These are phyloP conservation scores for Aphanocladium album DNA, from an alignment of 2,329 filamentous ascomycete species.

Conservation along the genomic window DNA sequence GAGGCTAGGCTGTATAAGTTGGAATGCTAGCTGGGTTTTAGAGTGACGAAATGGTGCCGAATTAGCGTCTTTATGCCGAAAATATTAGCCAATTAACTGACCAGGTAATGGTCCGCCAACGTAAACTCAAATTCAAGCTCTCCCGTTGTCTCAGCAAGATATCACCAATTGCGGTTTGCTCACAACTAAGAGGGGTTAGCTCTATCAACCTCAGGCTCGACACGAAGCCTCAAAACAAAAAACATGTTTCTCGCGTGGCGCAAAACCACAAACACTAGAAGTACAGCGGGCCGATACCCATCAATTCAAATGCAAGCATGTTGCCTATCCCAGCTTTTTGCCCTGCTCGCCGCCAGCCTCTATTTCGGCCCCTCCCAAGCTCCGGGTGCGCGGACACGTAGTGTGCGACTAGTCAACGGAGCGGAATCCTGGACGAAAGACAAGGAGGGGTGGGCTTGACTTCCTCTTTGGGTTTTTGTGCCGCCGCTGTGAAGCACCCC, in stretches of 20 bases:
- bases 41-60: no score
- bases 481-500: neutral
- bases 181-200: no score
- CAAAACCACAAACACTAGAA: neutral
- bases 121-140: no score
- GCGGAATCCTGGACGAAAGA: neutral
- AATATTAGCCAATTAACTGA: no score
- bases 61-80: no score
- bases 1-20: no score
- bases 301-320: neutral
- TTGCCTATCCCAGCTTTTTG: neutral
- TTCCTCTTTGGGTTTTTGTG: neutral
- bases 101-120: no score
- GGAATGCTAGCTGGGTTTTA: no score
- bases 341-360: neutral
- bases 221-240: no score
- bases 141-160: no score
- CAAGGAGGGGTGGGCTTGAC: neutral
- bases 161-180: no score
- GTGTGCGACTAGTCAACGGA: neutral
- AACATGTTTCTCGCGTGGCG: neutral
- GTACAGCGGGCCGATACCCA: neutral
- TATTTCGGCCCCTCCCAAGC: conserved; percentile 1
- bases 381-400: neutral
- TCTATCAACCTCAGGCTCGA: no score